These are phyloP conservation scores for Microthlaspi erraticum DNA, from an alignment of 345 rosid species.

Conservation along the genomic window DNA sequence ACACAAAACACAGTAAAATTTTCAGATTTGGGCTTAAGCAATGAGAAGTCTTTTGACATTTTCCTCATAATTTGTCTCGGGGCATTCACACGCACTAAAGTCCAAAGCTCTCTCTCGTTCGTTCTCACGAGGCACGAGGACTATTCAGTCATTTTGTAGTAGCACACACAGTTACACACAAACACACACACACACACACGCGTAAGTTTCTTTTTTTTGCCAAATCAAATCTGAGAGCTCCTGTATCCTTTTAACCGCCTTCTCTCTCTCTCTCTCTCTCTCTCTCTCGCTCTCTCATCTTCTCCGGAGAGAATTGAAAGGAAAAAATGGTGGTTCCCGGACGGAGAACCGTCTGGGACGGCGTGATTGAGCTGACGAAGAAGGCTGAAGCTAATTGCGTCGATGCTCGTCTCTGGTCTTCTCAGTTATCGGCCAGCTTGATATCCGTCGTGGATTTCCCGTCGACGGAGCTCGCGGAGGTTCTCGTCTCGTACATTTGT, in stretches of 20 bases:
- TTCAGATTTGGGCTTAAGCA: not conserved
- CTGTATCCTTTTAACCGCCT: constrained; percentile 34
- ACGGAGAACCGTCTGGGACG: constrained; percentile 62
- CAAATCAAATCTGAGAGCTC: constrained; percentile 38
- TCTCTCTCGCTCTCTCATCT: not conserved
- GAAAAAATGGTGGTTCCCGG: constrained; percentile 46
- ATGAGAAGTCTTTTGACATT: constrained; percentile 19
- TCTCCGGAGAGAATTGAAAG: not conserved
- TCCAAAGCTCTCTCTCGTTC: not conserved
- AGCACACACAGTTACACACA: not conserved
- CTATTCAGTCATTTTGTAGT: constrained; percentile 14
- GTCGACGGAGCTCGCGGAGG: constrained; percentile 69
- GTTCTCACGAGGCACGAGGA: not conserved
- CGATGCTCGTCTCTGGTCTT: constrained; percentile 80
- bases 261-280: not conserved
- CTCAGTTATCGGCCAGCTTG: constrained; percentile 65
- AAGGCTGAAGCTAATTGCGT: constrained; percentile 61
- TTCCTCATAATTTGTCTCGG: constrained; percentile 19
- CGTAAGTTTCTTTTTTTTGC: not conserved
- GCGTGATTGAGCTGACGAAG: constrained; percentile 67
- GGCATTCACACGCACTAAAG: constrained; percentile 20
- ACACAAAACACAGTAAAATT: not conserved
- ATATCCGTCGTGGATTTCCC: constrained; percentile 68
- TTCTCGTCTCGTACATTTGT: constrained; percentile 76
- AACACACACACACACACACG: not conserved